Evolutionary conservation across 306 rosid genomes (phyloP), one percentile per base, ranked within the genome.

Genomic region (Vigna radiata): DNA sequence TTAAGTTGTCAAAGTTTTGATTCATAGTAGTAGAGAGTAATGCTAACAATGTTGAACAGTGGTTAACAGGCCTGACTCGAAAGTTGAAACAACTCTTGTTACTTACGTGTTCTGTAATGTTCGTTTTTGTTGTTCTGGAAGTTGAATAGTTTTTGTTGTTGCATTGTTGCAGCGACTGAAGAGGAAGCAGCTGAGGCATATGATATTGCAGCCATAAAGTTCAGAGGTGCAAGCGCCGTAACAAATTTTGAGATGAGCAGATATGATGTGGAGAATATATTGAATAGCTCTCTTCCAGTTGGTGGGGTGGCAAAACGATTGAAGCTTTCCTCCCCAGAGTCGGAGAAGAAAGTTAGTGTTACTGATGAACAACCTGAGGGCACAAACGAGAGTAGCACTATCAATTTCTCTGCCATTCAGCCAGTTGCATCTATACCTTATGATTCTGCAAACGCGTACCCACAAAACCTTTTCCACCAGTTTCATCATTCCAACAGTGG

Each of bases 141-240:
- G 23, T 72, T 29, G 64, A 50, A 17, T 39, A 10, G 12, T 50
- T 7, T 49, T 14, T 15, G 49, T 36, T 10, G 9, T 70, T 46
- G 31, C 23, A 56, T 75, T 63, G 29, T 73, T 37, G 19, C 86
- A 94, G 98, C 94, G 23, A 91, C 91, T 1, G 95, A 94, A 77
- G 98, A 89, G 88, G 98, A 94, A 82, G 98, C 98, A 2, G 98
- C 98, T 0, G 98, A 94, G 87, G 98, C 98, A 0, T 91, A 94
- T 23, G 98, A 94, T 21, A 88, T 91, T 48, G 97, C 98, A 3
- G 96, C 96, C 47, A 92, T 94, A 23, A 91, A 94, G 84, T 94
- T 90, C 8, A 83, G 96, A 76, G 98, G 98, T 4, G 44, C 85
- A 37, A 85, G 83, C 14, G 97, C 97, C 0, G 95, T 91, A 29